phyloP scores from a whole-genome alignment of 495 filamentous ascomycete species.

The Penicillium nucicola region DNA sequence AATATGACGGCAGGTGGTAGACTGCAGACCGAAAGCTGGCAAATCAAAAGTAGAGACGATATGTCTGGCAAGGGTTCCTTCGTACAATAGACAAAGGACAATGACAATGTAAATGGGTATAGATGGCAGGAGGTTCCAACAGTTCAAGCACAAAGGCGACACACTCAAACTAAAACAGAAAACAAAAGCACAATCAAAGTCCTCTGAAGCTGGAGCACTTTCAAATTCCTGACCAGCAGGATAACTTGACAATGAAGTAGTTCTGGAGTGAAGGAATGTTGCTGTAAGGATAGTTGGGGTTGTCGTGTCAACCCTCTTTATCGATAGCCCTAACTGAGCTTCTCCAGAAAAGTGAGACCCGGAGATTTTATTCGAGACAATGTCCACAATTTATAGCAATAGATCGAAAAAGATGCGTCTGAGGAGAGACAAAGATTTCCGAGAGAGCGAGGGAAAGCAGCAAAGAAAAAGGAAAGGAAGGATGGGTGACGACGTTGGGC shows the following conservation, averaged over 20 bases:
- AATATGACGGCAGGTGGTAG: background rate
- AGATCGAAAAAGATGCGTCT: slow-evolving; percentile 13
- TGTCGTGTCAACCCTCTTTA: slow-evolving; percentile 47
- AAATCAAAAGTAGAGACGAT: slow-evolving; percentile 1
- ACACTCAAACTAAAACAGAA: slow-evolving; percentile 5
- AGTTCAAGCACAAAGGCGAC: background rate
- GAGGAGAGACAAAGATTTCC: slow-evolving; percentile 4
- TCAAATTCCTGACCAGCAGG: slow-evolving; percentile 26
- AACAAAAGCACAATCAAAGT: slow-evolving; percentile 6
- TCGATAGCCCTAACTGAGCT: slow-evolving; percentile 35
- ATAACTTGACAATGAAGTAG: slow-evolving; percentile 20
- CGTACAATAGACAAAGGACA: background rate
- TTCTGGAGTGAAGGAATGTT: slow-evolving; percentile 28
- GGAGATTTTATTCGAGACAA: slow-evolving; percentile 22
- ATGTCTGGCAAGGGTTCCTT: too few species aligned
- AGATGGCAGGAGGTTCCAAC: too few species aligned
- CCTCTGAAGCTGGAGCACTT: background rate
- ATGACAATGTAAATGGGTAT: background rate
- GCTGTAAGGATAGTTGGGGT: slow-evolving; percentile 44
- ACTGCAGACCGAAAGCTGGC: background rate
- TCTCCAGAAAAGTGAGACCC: slow-evolving; percentile 26
- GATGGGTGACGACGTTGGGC: slow-evolving; percentile 28
- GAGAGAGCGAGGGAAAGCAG: slow-evolving; percentile 1
- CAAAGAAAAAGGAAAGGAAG: slow-evolving; percentile 14
- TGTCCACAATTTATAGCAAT: slow-evolving; percentile 19